Evolutionary conservation across 352 stramenopile genomes (phyloP).

Genomic region (Pythium angustatum): DNA sequence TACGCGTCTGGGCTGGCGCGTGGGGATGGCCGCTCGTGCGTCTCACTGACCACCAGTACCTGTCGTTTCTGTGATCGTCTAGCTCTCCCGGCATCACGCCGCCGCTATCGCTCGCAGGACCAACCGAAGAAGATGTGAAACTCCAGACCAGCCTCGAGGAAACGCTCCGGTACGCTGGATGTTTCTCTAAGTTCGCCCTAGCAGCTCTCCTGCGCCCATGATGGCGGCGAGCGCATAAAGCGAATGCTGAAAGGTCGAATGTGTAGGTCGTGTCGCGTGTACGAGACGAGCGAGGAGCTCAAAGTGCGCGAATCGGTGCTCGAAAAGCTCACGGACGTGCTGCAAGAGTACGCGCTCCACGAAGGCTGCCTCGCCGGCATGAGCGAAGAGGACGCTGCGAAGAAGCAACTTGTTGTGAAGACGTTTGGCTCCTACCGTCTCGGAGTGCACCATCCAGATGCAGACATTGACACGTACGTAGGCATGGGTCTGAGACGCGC

Average conservation of each 20-base stretch:
- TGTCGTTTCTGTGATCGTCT: no score
- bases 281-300: slow-evolving; percentile 74
- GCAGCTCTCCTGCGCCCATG: no score
- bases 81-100: slow-evolving; percentile 50
- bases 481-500: neutral
- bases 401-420: slow-evolving; percentile 61
- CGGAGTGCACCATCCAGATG: slow-evolving; percentile 81
- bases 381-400: slow-evolving; percentile 44
- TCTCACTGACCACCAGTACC: neutral
- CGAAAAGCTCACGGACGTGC: slow-evolving; percentile 52
- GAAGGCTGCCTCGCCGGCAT: slow-evolving; percentile 49
- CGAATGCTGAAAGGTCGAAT: neutral
- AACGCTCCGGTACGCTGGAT: slow-evolving; percentile 59
- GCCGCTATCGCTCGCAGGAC: slow-evolving; percentile 69
- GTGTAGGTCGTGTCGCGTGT: slow-evolving; percentile 57
- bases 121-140: slow-evolving; percentile 62
- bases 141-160: slow-evolving; percentile 68
- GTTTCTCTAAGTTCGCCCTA: no score
- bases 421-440: slow-evolving; percentile 93
- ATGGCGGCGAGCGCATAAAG: neutral
- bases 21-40: neutral
- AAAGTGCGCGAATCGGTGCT: slow-evolving; percentile 66
- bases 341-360: slow-evolving; percentile 80
- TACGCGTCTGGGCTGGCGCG: neutral
- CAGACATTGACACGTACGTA: slow-evolving; percentile 83